Base-by-base conservation (phyloP, 352 stramenopile genomes). In the Pythium rishiriense region DNA sequence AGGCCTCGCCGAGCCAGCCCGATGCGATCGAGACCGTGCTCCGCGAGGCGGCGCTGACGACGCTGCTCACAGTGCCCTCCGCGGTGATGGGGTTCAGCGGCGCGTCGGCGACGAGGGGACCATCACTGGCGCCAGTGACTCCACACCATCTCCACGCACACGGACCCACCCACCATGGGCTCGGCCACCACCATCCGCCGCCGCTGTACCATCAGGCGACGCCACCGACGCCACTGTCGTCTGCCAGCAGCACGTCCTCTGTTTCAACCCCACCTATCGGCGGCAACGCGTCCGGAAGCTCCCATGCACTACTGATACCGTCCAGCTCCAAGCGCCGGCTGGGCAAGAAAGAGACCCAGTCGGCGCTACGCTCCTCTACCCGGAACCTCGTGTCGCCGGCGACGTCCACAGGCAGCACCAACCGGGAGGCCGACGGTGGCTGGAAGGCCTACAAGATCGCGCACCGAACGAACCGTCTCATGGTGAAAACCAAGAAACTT, bases 391-490 rank as follows among this genome's bases (percentile, higher is more conserved):
- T 65, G 3, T 55, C 76, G 11, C 42, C 72, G 10, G 33, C 62
- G 1, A 52, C 47, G 3, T 62, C 58, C 11, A 22, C 58, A 9
- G n/a, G n/a, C n/a, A 63, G 35, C 29, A 52, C 28, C 19, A 43
- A n/a, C n/a, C 48, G 58, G 39, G 58, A 78, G 33, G 50, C 28
- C 1, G 78, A 84, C 8, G 75, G 37, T 17, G 37, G 69, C 2
- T 88, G 81, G 81, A 80, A 76, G 43, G 58, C 81, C 17, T 90
- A 88, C 58, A 88, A 87, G 50, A 54, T 86, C 11, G 81, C 79
- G 14, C 72, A 88, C 33, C 79, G 78, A 1, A 88, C 78, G 6
- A 87, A 88, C 62, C 71, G 75, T 6, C 46, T 90, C 50, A 75
- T 90, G 10, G 66, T 71, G 21, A 88, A 88, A 64, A 88, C 81